A percentile compares a stretch with the other conserved stretches of the same genome.
phyloP scores from a whole-genome alignment of 169 alveolate genomes.

The Plasmodium chabaudi region DNA sequence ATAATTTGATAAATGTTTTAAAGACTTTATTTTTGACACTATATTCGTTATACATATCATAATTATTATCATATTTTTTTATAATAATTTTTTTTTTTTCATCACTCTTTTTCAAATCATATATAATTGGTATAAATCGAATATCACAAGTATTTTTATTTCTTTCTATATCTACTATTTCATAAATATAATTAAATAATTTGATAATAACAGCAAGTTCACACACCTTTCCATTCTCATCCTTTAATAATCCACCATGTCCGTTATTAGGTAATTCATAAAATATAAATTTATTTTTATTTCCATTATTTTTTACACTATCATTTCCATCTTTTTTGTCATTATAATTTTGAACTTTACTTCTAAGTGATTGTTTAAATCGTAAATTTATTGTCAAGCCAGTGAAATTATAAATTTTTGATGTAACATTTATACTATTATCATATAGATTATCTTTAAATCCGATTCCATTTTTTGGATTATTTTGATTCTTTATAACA shows the following conservation, averaged over 20 bases:
- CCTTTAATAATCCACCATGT: constrained; percentile 56
- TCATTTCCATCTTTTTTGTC: no score
- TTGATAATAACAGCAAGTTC: constrained; percentile 47
- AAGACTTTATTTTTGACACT: constrained; percentile 34
- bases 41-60: constrained; percentile 58
- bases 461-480: no score
- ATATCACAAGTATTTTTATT: constrained; percentile 58
- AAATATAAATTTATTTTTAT: constrained; percentile 40
- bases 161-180: constrained; percentile 51
- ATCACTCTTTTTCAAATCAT: constrained; percentile 32
- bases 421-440: neutral
- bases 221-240: constrained; percentile 60
- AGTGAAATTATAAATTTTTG: constrained; percentile 47
- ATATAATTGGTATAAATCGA: constrained; percentile 43
- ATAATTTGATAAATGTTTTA: constrained; percentile 58
- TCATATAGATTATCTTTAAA: no score
- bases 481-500: no score
- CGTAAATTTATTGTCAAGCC: constrained; percentile 37
- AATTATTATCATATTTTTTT: constrained; percentile 34
- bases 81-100: constrained; percentile 47
- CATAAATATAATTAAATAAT: constrained; percentile 43
- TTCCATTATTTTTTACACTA: neutral
- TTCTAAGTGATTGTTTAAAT: constrained; percentile 51
- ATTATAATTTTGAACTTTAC: constrained; percentile 12
- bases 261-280: constrained; percentile 43